Base-by-base conservation (phyloP, 2,329 filamentous ascomycete genomes). In the Epichloe typhina region DNA sequence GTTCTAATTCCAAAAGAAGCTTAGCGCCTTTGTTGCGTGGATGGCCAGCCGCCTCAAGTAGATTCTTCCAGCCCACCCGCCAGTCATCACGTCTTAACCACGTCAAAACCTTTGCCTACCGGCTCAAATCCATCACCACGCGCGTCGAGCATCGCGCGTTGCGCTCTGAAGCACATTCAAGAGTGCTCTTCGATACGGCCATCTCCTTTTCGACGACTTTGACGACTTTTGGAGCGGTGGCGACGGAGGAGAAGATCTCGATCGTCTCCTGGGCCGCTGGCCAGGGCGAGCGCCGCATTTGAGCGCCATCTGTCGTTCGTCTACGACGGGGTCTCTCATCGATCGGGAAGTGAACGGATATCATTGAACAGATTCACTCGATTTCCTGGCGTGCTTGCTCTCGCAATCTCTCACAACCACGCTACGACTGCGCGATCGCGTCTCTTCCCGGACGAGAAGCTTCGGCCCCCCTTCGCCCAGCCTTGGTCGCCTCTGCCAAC, bases 81-180 rank as follows among this genome's bases (percentile, higher is more conserved):
- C 56, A 55, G 57, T 57, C 59, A 62, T 63, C 65, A 66, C 64
- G 62, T 64, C 63, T 69, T 62, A 66, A 66, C 68, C 64, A 66
- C 67, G 67, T 69, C 67, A 68, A 71, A 69, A 69, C 39, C 64
- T 65, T 63, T 66, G 65, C 62, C 61, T 57, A 55, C 53, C 57
- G 57, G 59, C 57, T 56, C 60, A 60, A 66, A 62, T 54, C 60
- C 69, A 75, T 72, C 71, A 69, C 65, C 67, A 69, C 71, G 71
- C 77, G 75, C 72, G 73, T 73, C 74, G 68, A 67, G 65, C 69
- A 71, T 70, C 70, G 68, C 66, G 66, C 67, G 64, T 63, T 61
- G 58, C 64, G 58, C 55, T 56, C 50, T 53, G 54, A 61, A 59
- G 52, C 58, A 60, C 60, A 52, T 53, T 50, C 50, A 51, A 54